Percentiles rank a stretch among this genome's conserved stretches.
Conservation (phyloP, 192 early-diverging fungal species). For the Backusella luteola region DNA sequence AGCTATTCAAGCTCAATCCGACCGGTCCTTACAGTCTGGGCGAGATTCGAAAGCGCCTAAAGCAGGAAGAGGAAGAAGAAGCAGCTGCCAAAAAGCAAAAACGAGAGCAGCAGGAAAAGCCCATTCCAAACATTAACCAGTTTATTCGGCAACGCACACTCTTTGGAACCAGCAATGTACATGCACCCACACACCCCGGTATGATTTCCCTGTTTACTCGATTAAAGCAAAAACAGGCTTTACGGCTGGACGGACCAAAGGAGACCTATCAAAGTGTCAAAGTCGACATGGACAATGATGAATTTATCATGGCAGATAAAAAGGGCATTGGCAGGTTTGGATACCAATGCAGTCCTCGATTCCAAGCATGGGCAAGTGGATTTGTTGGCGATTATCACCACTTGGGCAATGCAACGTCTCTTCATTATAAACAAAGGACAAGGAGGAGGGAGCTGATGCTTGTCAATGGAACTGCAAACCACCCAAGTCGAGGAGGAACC, state of each 20-base stretch:
- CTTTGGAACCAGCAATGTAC: not conserved
- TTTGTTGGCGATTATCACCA: not conserved
- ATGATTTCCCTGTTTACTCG: not conserved
- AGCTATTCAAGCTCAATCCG: not conserved
- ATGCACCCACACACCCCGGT: not conserved
- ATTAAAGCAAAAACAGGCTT: not conserved
- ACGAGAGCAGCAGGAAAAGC: not conserved
- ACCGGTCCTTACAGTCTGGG: not conserved
- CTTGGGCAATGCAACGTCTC: not conserved
- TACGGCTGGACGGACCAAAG: not conserved
- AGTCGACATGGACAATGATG: not conserved
- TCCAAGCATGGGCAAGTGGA: not conserved
- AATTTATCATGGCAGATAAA: not conserved
- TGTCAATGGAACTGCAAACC: not conserved
- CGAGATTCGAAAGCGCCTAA: not conserved
- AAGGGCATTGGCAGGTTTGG: not conserved
- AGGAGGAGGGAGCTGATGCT: not conserved
- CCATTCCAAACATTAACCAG: not conserved
- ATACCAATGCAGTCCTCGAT: not conserved
- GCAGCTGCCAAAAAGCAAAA: not conserved
- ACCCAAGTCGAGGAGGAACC: not conserved
- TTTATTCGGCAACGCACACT: not conserved
- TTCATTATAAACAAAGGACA: not conserved
- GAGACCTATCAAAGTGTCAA: not conserved
- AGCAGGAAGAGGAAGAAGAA: conserved; percentile 11